Evolutionary conservation across 73 alveolate genomes (phyloP).

Genomic region (Stentor coeruleus): DNA sequence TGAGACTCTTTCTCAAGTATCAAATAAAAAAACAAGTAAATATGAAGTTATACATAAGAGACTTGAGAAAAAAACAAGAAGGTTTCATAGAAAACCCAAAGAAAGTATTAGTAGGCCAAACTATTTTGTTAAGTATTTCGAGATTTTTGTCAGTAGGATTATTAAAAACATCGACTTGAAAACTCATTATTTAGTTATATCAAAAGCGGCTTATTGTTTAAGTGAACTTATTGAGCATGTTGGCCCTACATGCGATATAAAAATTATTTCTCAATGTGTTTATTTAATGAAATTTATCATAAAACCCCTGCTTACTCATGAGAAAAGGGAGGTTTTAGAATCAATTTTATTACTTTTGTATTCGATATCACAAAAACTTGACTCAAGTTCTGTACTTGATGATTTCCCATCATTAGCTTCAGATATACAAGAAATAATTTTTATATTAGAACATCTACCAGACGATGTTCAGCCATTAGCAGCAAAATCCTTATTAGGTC

Average conservation of each 20-base stretch:
- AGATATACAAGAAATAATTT: background rate
- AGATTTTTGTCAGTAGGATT: background rate
- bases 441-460: background rate
- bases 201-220: background rate
- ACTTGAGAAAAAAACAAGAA: constrained; percentile 7
- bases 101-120: background rate
- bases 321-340: background rate
- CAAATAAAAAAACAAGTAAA: background rate
- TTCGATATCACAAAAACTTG: background rate
- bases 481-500: background rate
- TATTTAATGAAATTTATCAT: background rate
- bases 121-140: background rate
- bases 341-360: background rate
- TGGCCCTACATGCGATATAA: background rate
- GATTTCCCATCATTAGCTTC: background rate
- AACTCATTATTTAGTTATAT: background rate
- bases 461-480: background rate
- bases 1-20: background rate
- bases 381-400: background rate
- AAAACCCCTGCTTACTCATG: background rate
- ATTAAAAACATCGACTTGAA: background rate
- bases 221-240: background rate
- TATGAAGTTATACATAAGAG: background rate
- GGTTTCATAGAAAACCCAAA: background rate
- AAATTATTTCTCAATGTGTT: background rate